These are phyloP conservation scores for Parathielavia appendiculata DNA, from an alignment of 495 filamentous ascomycete species.

Conservation along the genomic window DNA sequence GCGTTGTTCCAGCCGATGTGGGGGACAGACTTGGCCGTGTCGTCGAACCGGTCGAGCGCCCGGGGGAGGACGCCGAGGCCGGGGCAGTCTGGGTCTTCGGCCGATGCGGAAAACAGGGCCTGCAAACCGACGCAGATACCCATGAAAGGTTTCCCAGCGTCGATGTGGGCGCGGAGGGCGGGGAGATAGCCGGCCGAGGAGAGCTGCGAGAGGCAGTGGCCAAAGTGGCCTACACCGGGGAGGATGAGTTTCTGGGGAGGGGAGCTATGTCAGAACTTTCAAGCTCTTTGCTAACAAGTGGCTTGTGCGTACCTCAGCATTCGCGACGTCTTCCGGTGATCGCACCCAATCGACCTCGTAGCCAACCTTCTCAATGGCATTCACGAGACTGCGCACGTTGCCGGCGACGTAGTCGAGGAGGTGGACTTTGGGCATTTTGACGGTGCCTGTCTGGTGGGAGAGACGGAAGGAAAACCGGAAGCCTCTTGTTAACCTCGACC, in stretches of 20 bases:
- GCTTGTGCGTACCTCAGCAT: conserved; percentile 64
- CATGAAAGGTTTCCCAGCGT: conserved; percentile 90
- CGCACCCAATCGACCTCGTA: conserved; percentile 92
- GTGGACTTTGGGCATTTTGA: conserved; percentile 80
- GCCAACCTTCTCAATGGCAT: conserved; percentile 91
- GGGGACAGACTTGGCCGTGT: conserved; percentile 77
- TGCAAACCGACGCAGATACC: conserved; percentile 95
- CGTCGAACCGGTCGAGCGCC: conserved; percentile 68
- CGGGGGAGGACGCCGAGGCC: conserved; percentile 73
- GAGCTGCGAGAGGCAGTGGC: conserved; percentile 85
- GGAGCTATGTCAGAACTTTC: not conserved
- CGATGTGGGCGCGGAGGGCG: conserved; percentile 73
- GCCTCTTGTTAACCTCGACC: not conserved
- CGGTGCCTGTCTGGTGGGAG: not conserved
- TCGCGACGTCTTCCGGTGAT: conserved; percentile 71
- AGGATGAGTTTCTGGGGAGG: conserved; percentile 73
- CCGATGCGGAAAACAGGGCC: conserved; percentile 78
- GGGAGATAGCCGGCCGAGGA: conserved; percentile 71
- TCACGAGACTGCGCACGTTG: conserved; percentile 90
- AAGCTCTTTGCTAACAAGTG: not conserved
- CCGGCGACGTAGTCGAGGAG: conserved; percentile 75
- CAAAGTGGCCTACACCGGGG: conserved; percentile 95
- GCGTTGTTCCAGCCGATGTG: conserved; percentile 99
- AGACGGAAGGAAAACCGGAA: not conserved
- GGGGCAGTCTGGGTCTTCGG: conserved; percentile 62